Evolutionary conservation across 2,329 filamentous ascomycete species (phyloP).

Genomic region (Pseudophaeomoniella oleicola): DNA sequence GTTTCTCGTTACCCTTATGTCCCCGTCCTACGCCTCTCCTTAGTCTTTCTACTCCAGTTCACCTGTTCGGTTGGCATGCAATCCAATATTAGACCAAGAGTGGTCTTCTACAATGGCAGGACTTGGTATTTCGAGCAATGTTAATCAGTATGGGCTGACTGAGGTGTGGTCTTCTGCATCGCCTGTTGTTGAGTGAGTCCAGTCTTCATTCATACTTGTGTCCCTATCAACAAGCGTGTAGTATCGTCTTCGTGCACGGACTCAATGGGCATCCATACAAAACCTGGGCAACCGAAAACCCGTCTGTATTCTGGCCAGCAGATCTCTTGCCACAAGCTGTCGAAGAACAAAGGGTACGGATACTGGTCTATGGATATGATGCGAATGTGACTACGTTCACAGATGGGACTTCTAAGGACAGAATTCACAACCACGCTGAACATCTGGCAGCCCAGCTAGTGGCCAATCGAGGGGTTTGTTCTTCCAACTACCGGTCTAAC

Average conservation of each 20-base stretch:
- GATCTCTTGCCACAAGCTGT: slow-evolving; percentile 51
- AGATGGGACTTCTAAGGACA: slow-evolving; percentile 44
- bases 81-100: too few relatives aligned
- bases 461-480: slow-evolving; percentile 44
- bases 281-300: slow-evolving; percentile 44
- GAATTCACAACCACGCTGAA: slow-evolving; percentile 58
- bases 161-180: slow-evolving; percentile 23
- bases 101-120: too few relatives aligned
- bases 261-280: slow-evolving; percentile 50
- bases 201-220: neutral
- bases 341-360: slow-evolving; percentile 41
- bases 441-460: slow-evolving; percentile 49
- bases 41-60: too few relatives aligned
- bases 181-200: slow-evolving; percentile 23
- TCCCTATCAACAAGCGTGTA: neutral
- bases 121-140: slow-evolving; percentile 3
- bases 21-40: too few relatives aligned
- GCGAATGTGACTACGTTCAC: slow-evolving; percentile 43
- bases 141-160: slow-evolving; percentile 26
- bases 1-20: too few relatives aligned
- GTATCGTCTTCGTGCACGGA: slow-evolving; percentile 56
- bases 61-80: too few relatives aligned
- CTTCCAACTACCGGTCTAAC: slow-evolving; percentile 9
- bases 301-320: slow-evolving; percentile 53
- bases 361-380: slow-evolving; percentile 63